Conservation (phyloP, 306 rosid genomes). For the Malus sylvestris region DNA sequence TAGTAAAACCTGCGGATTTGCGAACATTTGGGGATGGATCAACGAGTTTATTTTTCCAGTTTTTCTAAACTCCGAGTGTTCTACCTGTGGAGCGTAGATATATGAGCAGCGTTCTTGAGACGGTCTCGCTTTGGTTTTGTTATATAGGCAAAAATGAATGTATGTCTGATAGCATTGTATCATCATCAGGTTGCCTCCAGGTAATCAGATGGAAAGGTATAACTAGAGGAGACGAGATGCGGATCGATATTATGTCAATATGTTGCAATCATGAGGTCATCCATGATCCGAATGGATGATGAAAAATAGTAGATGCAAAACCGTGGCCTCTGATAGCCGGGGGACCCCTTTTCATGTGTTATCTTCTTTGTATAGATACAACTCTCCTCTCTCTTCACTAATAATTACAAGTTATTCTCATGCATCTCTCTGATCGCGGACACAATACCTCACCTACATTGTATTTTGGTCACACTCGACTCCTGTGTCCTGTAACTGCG, state of each 20-base stretch:
- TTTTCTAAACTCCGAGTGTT: constrained; percentile 31
- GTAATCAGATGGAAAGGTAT: constrained; percentile 16
- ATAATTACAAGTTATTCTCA: background rate
- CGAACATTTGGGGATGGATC: constrained; percentile 86
- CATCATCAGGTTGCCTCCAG: constrained; percentile 10
- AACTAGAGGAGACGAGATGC: background rate
- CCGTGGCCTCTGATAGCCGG: background rate
- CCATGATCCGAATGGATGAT: background rate
- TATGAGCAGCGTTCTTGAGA: constrained; percentile 18
- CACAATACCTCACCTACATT: too few species aligned
- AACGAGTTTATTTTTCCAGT: constrained; percentile 68
- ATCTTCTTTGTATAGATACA: constrained; percentile 1
- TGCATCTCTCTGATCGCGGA: background rate
- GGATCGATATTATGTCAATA: background rate
- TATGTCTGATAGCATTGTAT: background rate
- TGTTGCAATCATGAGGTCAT: constrained; percentile 8
- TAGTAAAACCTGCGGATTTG: constrained; percentile 65
- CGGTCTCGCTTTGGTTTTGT: constrained; percentile 5
- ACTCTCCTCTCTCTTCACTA: background rate
- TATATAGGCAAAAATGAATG: constrained; percentile 9
- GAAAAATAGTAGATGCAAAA: constrained; percentile 7
- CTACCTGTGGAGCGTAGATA: background rate
- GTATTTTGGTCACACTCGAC: too few species aligned
- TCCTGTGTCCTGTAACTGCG: too few species aligned
- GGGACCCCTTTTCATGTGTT: background rate